phyloP scores from a whole-genome alignment of 805 yeast genomes.

The Yarrowia yakushimensis region DNA sequence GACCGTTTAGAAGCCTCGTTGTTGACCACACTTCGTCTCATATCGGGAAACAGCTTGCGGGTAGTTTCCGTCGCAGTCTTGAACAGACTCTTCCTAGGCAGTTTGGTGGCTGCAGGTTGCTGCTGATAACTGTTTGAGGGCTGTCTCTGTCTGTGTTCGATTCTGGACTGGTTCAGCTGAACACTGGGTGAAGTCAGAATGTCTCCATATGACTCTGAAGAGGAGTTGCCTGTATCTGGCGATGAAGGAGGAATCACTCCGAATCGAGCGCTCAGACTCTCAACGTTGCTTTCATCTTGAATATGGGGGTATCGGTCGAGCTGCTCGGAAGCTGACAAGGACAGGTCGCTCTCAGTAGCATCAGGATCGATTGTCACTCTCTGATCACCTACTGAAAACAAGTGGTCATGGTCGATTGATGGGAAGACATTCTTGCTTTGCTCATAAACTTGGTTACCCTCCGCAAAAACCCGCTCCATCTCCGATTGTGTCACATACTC shows the following conservation, averaged over 20 bases:
- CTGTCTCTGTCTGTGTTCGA: neutral
- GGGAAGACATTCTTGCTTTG: neutral
- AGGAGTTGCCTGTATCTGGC: neutral
- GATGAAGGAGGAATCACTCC: neutral
- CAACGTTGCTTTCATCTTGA: neutral
- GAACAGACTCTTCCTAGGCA: neutral
- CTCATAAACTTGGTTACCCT: neutral
- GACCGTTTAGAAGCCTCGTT: neutral
- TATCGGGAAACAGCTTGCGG: neutral
- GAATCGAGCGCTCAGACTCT: neutral
- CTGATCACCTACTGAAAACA: neutral
- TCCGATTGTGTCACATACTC: neutral
- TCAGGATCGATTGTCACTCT: neutral
- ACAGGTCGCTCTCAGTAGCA: neutral
- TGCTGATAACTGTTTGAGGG: neutral
- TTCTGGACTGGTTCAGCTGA: neutral
- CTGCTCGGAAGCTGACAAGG: neutral
- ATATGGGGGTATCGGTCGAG: neutral
- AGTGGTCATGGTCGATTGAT: neutral
- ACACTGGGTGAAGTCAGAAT: slow-evolving; percentile 8
- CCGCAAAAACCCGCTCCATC: neutral
- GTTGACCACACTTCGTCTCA: slow-evolving; percentile 16
- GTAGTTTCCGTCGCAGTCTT: neutral
- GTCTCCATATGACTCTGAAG: neutral
- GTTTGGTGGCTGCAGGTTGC: neutral